These are phyloP conservation scores for Viridothelium virens DNA, from an alignment of 495 filamentous ascomycete genomes.

Conservation along the genomic window DNA sequence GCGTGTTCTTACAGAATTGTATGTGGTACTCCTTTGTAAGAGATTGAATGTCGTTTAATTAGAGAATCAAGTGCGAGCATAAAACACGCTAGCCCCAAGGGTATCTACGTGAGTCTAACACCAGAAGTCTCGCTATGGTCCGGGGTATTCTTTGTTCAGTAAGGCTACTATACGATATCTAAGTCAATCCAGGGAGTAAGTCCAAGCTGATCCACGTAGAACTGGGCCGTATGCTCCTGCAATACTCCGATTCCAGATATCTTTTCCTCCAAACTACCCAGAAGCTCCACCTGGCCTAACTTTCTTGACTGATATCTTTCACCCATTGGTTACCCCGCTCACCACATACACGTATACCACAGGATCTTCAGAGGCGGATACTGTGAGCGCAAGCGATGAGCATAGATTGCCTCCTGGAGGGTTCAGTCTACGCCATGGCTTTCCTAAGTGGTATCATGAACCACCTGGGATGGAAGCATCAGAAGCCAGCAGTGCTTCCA, in stretches of 20 bases:
- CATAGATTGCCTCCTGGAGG: constrained; percentile 77
- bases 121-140: constrained; percentile 77
- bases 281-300: constrained; percentile 71
- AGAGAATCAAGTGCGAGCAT: constrained; percentile 57
- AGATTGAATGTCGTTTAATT: not conserved
- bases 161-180: constrained; percentile 41
- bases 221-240: constrained; percentile 81
- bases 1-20: constrained; percentile 21
- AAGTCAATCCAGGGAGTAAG: constrained; percentile 26
- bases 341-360: constrained; percentile 87
- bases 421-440: constrained; percentile 81
- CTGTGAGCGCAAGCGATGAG: constrained; percentile 71
- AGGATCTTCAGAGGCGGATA: constrained; percentile 57
- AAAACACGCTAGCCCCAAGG: constrained; percentile 70
- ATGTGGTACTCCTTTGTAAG: not conserved
- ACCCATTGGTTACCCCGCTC: constrained; percentile 81
- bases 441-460: constrained; percentile 63
- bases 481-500: not conserved
- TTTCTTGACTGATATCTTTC: constrained; percentile 86
- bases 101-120: constrained; percentile 78
- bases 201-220: not conserved
- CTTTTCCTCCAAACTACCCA: constrained; percentile 77
- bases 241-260: constrained; percentile 81
- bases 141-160: constrained; percentile 83
- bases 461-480: not conserved